These are phyloP conservation scores for Tylopilus sp. DNA, from an alignment of 768 basidiomycete genomes.

Conservation along the genomic window DNA sequence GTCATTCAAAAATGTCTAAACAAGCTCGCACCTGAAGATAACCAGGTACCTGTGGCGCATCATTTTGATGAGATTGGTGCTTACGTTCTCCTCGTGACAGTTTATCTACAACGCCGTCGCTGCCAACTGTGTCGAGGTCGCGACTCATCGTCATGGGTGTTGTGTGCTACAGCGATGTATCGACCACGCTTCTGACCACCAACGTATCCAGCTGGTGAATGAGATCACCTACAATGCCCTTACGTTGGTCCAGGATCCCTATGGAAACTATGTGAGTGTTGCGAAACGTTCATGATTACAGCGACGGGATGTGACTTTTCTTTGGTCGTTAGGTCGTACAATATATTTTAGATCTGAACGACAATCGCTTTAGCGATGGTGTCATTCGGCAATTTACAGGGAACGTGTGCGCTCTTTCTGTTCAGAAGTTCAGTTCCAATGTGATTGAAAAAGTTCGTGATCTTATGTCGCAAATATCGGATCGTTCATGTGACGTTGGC, in stretches of 20 bases:
- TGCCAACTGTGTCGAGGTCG: slow-evolving; percentile 97
- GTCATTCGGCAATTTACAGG: slow-evolving; percentile 97
- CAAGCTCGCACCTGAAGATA: slow-evolving; percentile 96
- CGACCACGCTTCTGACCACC: slow-evolving; percentile 95
- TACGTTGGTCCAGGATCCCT: slow-evolving; percentile 96
- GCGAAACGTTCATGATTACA: background rate
- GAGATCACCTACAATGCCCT: slow-evolving; percentile 99
- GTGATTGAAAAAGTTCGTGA: slow-evolving; percentile 86
- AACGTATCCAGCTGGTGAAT: slow-evolving; percentile 93
- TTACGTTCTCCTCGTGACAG: slow-evolving; percentile 35
- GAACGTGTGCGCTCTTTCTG: slow-evolving; percentile 95
- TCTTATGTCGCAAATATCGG: background rate
- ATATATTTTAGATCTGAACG: slow-evolving; percentile 97
- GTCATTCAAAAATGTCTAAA: slow-evolving; percentile 99
- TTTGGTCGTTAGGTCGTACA: slow-evolving; percentile 72
- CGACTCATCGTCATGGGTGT: slow-evolving; percentile 96
- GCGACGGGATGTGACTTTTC: background rate
- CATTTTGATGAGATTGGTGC: background rate
- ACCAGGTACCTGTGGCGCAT: slow-evolving; percentile 59
- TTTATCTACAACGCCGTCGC: slow-evolving; percentile 99
- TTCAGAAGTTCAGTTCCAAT: slow-evolving; percentile 99
- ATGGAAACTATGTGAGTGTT: slow-evolving; percentile 78
- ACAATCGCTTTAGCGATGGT: slow-evolving; percentile 96
- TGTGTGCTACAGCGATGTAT: slow-evolving; percentile 98
- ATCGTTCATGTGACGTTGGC: background rate